Evolutionary conservation across 2,329 filamentous ascomycete species (phyloP).

Genomic region (Cytospora schulzeri): DNA sequence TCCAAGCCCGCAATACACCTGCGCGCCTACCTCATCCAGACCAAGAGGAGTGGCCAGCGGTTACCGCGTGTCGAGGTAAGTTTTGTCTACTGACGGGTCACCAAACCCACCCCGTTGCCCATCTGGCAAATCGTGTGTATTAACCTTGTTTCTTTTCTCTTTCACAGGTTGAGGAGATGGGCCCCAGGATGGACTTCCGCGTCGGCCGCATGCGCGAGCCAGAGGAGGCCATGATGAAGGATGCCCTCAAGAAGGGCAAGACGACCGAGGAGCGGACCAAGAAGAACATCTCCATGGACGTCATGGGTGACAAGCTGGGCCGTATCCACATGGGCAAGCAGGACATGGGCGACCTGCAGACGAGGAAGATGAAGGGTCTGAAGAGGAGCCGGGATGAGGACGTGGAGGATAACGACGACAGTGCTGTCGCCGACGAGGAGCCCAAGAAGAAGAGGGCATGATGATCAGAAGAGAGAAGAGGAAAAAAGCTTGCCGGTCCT

Average conservation of each 20-base stretch:
- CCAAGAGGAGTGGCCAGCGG: slow-evolving; percentile 82
- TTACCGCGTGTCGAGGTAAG: slow-evolving; percentile 76
- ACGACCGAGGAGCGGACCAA: slow-evolving; percentile 75
- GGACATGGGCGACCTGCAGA: slow-evolving; percentile 84
- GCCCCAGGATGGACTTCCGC: slow-evolving; percentile 88
- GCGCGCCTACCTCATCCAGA: slow-evolving; percentile 82
- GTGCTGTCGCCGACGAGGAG: slow-evolving; percentile 39
- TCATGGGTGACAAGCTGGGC: slow-evolving; percentile 95
- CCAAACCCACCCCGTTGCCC: no score
- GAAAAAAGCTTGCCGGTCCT: not conserved
- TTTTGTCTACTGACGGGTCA: no score
- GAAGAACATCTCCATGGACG: slow-evolving; percentile 94
- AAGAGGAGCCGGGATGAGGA: slow-evolving; percentile 75
- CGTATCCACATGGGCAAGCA: slow-evolving; percentile 89
- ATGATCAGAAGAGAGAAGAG: no score
- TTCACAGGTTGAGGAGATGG: slow-evolving; percentile 78
- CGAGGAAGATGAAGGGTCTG: slow-evolving; percentile 98
- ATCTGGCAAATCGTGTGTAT: no score
- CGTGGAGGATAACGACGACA: slow-evolving; percentile 46
- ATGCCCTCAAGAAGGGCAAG: slow-evolving; percentile 85
- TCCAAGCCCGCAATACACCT: slow-evolving; percentile 63
- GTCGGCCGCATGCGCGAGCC: slow-evolving; percentile 80
- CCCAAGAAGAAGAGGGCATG: slow-evolving; percentile 43
- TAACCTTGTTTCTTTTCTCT: not conserved
- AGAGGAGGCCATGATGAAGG: slow-evolving; percentile 79